A percentile compares a stretch with the other conserved stretches of the same genome.
These are phyloP conservation scores for Corylus americana DNA, from an alignment of 306 rosid species.

Conservation along the genomic window DNA sequence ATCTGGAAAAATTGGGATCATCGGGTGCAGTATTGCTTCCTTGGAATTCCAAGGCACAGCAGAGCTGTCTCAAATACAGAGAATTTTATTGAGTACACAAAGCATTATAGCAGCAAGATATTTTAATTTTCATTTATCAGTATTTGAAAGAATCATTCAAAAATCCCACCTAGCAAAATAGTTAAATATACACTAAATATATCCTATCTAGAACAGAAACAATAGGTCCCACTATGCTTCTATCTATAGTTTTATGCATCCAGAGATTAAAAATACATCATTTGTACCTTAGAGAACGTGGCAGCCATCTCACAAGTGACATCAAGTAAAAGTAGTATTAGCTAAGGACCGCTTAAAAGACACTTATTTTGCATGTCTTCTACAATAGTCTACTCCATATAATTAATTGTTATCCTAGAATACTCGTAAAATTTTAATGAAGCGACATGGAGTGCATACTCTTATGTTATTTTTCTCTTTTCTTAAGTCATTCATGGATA, in stretches of 20 bases:
- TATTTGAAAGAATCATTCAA: not conserved
- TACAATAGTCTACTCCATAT: not conserved
- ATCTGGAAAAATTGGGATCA: not conserved
- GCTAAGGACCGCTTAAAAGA: not conserved
- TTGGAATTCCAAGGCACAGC: not conserved
- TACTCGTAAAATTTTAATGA: not conserved
- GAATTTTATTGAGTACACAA: not conserved
- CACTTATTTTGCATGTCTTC: not conserved
- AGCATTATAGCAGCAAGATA: not conserved
- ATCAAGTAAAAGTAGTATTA: not conserved
- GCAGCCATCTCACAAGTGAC: not conserved
- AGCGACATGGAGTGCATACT: not conserved
- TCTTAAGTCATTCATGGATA: not conserved
- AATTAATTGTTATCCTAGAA: not conserved
- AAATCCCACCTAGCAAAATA: not conserved
- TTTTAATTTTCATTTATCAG: not conserved
- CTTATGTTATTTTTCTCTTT: not conserved
- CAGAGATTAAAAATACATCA: not conserved
- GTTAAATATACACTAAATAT: not conserved
- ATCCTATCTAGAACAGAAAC: not conserved
- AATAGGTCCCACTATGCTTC: not conserved
- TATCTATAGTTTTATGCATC: not conserved
- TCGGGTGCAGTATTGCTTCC: not conserved
- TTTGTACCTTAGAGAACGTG: not conserved
- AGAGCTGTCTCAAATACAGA: not conserved